Base-by-base conservation (phyloP, 495 filamentous ascomycete species). In the Geoglossum glabrum region DNA sequence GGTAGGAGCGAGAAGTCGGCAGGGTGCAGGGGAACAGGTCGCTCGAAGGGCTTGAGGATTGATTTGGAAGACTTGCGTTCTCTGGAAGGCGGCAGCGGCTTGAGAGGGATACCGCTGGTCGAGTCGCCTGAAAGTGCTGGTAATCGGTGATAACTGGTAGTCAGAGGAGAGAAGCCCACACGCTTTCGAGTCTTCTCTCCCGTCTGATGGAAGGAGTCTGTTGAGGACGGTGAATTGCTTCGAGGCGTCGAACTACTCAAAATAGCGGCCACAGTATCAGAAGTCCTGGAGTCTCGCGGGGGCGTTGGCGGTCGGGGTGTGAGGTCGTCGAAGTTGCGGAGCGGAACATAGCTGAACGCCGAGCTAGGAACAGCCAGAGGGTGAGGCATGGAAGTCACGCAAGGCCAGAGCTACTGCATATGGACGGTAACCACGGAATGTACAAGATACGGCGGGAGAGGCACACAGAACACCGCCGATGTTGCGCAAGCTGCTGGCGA, bases 1-100 rank as follows among this genome's bases (percentile, higher is more conserved):
- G 62, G 62, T 43, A 67, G 68, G 25, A 1, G 25, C 17, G 49
- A 54, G 67, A 68, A 7, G 71, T 61, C 38, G 72, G 38, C 4
- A 62, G 66, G 59, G 59, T 64, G 36, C 70, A 64, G 59, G 70
- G 66, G 62, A 73, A 66, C 59, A 70, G 65, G 1, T 71, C 75
- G 60, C 71, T 75, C 61, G 28, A 68, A 73, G 21, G 74, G 65
- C 68, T 97, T 98, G 51, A 98, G 76, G 57, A 98, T 96, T 1
- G 89, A 90, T 64, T 90, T 95, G 26, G 79, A 63, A 13, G 85
- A 79, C 64, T 82, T 87, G 34, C 73, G 74, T 54, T 82, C 76
- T 63, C 75, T 79, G 28, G 83, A 81, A 4, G 80, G 77, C 27
- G 74, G 78, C 28, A 73, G 68, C 52, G 63, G 66, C 61, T 74